Conservation (phyloP, 176 grass and related monocot genomes). For the Carex kokanica region DNA sequence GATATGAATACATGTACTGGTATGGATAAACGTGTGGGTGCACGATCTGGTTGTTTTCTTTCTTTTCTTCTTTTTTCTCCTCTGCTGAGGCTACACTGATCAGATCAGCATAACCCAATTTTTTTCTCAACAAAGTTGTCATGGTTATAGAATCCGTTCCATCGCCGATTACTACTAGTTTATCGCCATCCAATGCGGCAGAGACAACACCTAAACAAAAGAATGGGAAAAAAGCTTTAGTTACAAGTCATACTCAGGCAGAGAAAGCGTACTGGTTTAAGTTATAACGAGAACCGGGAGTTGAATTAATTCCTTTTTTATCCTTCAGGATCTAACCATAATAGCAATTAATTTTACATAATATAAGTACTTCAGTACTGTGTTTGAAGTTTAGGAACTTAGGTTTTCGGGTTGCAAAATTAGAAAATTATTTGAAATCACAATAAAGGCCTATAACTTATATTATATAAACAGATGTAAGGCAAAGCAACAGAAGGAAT, state of each 20-base stretch:
- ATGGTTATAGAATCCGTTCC: slow-evolving; percentile 48
- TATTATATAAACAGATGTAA: too few species aligned
- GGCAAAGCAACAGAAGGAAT: neutral
- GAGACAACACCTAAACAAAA: slow-evolving; percentile 48
- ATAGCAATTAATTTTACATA: neutral
- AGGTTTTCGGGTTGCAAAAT: too few species aligned
- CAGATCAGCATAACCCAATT: slow-evolving; percentile 52
- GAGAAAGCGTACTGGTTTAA: neutral
- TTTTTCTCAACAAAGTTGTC: slow-evolving; percentile 38
- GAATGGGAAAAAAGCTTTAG: neutral
- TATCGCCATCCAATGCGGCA: slow-evolving; percentile 42
- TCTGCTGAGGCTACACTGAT: slow-evolving; percentile 39
- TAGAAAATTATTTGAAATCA: too few species aligned
- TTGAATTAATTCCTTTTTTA: neutral
- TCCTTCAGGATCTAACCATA: neutral
- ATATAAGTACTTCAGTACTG: neutral
- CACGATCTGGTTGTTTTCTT: neutral
- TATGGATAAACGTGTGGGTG: too few species aligned
- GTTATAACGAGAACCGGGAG: neutral
- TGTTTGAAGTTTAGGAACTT: neutral
- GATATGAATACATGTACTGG: too few species aligned
- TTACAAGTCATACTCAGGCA: neutral
- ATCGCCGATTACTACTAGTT: slow-evolving; percentile 45
- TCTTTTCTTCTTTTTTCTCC: neutral
- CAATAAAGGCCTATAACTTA: too few species aligned